Evolutionary conservation across 768 basidiomycete species (phyloP), one percentile per base, ranked within the genome.

Genomic region (Saitozyma sp.): DNA sequence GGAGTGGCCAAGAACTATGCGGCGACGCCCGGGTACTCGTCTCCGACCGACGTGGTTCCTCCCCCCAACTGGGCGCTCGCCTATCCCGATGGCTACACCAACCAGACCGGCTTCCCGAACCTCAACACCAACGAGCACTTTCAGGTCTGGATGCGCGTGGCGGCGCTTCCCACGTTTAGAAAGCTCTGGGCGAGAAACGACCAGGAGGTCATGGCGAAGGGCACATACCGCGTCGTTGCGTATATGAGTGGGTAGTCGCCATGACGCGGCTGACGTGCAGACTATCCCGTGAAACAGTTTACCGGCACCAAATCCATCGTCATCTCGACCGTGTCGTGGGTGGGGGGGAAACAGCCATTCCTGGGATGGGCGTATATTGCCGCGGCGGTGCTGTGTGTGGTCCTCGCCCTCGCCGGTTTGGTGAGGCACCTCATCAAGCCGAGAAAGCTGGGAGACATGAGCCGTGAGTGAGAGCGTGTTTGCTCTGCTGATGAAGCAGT

Each of bases 81-180:
- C 58, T 97, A 83, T 81, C 91, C 92, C 0, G 78, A 89, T 64
- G 84, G 84, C 59, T 97, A 96, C 80, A 86, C 86, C 4, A 75
- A 80, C 1, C 79, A 79, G 6, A 86, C 83, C 64, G 85, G 85
- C 14, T 87, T 88, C 17, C 94, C 92, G 1, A 82, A 96, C 74
- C 82, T 98, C 42, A 81, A 83, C 56, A 67, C 69, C 2, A 88
- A 98, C 73, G 90, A 97, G 79, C 93, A 90, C 71, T 98, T 99
- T 83, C 95, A 98, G 80, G 94, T 95, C 76, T 99, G 96, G 96
- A 99, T 99, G 96, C 86, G 95, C 62, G 96, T 94, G 2, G 92
- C 96, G 0, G 96, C 95, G 11, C 80, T 98, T 52, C 96, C 96
- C 9, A 97, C 95, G 7, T 99, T 99, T 79, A 88, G 92, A 40